Percentiles rank a stretch among this genome's conserved stretches.
Evolutionary conservation across 1,284 basidiomycete species (phyloP).

Genomic region (Chiua sp.): DNA sequence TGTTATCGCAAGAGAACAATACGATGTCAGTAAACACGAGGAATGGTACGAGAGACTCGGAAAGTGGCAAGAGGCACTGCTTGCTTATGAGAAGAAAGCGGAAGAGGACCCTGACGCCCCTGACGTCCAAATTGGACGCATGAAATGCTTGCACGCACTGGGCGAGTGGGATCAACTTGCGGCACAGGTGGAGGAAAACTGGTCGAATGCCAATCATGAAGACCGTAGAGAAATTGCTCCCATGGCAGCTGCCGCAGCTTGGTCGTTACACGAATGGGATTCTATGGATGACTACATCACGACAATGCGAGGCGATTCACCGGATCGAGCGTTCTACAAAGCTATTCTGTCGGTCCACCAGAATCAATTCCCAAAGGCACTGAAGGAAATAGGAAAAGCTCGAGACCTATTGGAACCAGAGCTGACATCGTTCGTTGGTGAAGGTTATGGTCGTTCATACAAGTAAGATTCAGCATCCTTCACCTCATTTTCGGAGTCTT

Average conservation of each 20-base stretch:
- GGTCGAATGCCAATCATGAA: conserved; percentile 85
- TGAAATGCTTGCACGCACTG: conserved; percentile 96
- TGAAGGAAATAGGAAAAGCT: conserved; percentile 93
- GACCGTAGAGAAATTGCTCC: conserved; percentile 94
- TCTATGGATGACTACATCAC: conserved; percentile 98
- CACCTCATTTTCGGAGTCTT: conserved; percentile 1
- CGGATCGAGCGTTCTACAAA: conserved; percentile 95
- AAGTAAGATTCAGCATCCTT: conserved; percentile 61
- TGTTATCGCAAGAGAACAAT: conserved; percentile 84
- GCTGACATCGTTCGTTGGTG: conserved; percentile 91
- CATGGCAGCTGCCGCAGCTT: conserved; percentile 96
- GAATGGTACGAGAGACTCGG: conserved; percentile 99
- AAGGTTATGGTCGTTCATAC: conserved; percentile 96
- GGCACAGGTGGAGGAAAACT: conserved; percentile 87
- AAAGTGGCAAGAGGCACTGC: conserved; percentile 94
- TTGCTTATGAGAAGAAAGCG: conserved; percentile 85
- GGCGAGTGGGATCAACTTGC: conserved; percentile 98
- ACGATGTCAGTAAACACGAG: conserved; percentile 88
- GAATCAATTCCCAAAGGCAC: conserved; percentile 93
- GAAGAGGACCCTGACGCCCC: conserved; percentile 71
- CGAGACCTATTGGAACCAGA: conserved; percentile 94
- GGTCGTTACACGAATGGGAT: conserved; percentile 98
- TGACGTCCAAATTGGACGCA: conserved; percentile 84
- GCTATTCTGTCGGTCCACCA: conserved; percentile 97
- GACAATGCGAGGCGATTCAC: conserved; percentile 93